These are phyloP conservation scores for Actinomortierella wolfii DNA, from an alignment of 371 early-diverging fungal species.

Conservation along the genomic window DNA sequence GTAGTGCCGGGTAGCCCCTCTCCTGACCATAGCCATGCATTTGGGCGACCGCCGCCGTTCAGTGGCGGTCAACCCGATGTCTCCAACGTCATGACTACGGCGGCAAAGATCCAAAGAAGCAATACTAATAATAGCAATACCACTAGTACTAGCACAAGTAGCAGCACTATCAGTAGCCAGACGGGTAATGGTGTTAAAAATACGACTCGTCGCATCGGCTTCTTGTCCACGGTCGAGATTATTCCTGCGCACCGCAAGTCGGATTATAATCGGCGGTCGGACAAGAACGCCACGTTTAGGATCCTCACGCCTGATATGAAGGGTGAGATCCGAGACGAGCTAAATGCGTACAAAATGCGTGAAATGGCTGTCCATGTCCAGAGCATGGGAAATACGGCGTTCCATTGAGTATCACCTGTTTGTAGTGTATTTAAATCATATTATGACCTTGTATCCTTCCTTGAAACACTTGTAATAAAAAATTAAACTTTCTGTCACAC, in stretches of 20 bases:
- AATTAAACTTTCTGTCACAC: no score
- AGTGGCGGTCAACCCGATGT: no score
- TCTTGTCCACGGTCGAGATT: conserved; percentile 54
- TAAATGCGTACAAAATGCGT: conserved; percentile 66
- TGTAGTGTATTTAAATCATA: no score
- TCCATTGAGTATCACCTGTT: conserved; percentile 25
- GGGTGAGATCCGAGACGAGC: conserved; percentile 64
- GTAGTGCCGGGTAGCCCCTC: no score
- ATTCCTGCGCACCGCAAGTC: conserved; percentile 63
- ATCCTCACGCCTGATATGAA: conserved; percentile 68
- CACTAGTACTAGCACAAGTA: no score
- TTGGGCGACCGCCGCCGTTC: no score
- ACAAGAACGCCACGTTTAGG: conserved; percentile 64
- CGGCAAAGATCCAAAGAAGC: no score
- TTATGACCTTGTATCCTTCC: no score
- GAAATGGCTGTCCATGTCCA: conserved; percentile 73
- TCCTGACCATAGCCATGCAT: no score
- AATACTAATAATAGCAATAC: no score
- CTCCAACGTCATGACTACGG: no score
- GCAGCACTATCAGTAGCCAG: neutral
- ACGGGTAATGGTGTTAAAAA: neutral
- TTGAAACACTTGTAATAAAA: no score
- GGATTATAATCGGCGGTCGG: conserved; percentile 68
- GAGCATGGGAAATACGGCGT: conserved; percentile 50
- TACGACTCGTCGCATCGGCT: conserved; percentile 11